Evolutionary conservation across 2,329 filamentous ascomycete genomes (phyloP).

Genomic region (Cladophialophora yegresii): DNA sequence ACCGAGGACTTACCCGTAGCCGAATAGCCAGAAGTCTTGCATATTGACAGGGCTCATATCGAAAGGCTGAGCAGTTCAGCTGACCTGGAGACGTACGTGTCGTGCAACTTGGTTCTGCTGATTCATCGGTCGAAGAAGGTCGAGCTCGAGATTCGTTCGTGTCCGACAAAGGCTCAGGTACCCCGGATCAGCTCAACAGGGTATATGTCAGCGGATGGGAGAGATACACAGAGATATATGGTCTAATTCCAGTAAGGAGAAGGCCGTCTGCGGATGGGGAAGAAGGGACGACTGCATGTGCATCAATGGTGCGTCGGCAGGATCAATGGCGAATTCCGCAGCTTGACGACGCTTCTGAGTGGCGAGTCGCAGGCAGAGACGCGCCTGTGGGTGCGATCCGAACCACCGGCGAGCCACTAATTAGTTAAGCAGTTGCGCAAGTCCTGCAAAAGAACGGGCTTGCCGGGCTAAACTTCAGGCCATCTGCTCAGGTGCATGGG

Average conservation of each 20-base stretch:
- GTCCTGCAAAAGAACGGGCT: constrained; percentile 12
- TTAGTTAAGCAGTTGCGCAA: constrained; percentile 17
- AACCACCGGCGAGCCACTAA: constrained; percentile 13
- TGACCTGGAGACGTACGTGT: constrained; percentile 6
- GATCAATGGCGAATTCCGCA: constrained; percentile 14
- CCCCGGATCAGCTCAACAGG: neutral
- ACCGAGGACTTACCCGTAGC: constrained; percentile 71
- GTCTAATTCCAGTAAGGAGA: constrained; percentile 15
- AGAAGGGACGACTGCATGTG: constrained; percentile 10
- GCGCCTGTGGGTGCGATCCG: constrained; percentile 6
- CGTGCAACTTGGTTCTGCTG: neutral
- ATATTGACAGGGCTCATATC: constrained; percentile 32
- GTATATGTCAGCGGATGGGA: constrained; percentile 6
- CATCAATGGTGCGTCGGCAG: constrained; percentile 16
- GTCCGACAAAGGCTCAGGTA: neutral
- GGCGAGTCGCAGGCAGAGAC: constrained; percentile 10
- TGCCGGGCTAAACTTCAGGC: constrained; percentile 13
- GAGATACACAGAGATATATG: constrained; percentile 10
- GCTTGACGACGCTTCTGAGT: constrained; percentile 17
- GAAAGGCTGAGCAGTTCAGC: neutral
- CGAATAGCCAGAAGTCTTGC: constrained; percentile 91
- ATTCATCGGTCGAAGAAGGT: constrained; percentile 1
- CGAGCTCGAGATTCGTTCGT: neutral
- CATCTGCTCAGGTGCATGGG: constrained; percentile 2
- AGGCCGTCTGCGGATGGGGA: constrained; percentile 11